A percentile compares a stretch with the other conserved stretches of the same genome.
phyloP scores from a whole-genome alignment of 352 stramenopile genomes.

The Globisporangium viniferum region DNA sequence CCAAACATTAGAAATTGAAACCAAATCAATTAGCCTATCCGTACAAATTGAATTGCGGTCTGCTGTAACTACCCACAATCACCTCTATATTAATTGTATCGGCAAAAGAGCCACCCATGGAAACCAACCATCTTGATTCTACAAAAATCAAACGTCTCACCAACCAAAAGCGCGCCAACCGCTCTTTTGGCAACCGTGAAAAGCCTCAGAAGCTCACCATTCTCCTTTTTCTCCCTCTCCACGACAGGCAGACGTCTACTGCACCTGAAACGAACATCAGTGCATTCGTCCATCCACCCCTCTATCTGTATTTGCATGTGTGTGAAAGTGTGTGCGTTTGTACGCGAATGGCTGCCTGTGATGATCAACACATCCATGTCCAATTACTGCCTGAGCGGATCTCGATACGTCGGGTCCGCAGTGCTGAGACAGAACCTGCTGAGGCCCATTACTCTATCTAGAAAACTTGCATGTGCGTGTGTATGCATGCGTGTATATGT shows the following conservation, averaged over 20 bases:
- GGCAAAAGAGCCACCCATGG: too few relatives aligned
- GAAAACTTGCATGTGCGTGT: neutral
- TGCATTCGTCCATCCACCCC: too few relatives aligned
- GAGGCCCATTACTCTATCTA: conserved; percentile 26
- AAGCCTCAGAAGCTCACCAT: too few relatives aligned
- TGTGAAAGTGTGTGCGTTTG: neutral
- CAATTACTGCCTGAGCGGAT: conserved; percentile 56
- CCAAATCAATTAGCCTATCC: neutral
- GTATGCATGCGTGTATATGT: neutral
- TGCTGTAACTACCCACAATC: neutral
- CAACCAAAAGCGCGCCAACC: too few relatives aligned
- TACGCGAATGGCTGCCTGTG: conserved; percentile 9
- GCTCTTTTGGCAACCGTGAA: too few relatives aligned
- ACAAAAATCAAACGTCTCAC: too few relatives aligned
- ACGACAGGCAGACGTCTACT: too few relatives aligned
- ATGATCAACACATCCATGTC: conserved; percentile 28
- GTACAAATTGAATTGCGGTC: neutral
- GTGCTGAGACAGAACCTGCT: conserved; percentile 46
- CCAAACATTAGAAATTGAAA: neutral
- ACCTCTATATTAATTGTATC: too few relatives aligned
- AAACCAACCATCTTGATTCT: too few relatives aligned
- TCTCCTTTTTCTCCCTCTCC: too few relatives aligned
- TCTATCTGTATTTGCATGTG: neutral
- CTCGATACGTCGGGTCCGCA: conserved; percentile 19
- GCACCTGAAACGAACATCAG: too few relatives aligned